A percentile compares a stretch with the other conserved stretches of the same genome.
Evolutionary conservation across 2,329 filamentous ascomycete species (phyloP).

Genomic region (Leptosphaerulina australis): DNA sequence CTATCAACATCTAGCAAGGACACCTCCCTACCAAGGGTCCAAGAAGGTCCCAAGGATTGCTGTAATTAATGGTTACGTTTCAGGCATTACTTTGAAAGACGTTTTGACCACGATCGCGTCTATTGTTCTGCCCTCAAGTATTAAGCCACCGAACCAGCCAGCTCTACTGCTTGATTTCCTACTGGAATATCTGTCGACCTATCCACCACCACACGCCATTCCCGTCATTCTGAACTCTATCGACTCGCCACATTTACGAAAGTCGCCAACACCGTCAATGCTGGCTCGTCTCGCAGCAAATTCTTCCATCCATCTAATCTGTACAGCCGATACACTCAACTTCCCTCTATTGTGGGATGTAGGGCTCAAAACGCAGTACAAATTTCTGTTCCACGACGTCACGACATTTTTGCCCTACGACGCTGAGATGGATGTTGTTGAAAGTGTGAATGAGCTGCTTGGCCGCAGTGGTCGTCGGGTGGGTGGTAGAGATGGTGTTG

Average conservation of each 20-base stretch:
- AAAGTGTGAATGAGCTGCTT: conserved; percentile 86
- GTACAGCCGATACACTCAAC: conserved; percentile 85
- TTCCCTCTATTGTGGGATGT: conserved; percentile 91
- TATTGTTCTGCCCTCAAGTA: conserved; percentile 60
- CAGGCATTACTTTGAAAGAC: conserved; percentile 69
- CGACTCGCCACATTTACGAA: conserved; percentile 78
- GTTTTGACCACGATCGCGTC: conserved; percentile 71
- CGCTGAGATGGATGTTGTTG: conserved; percentile 80
- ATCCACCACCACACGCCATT: conserved; percentile 53
- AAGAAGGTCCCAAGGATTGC: conserved; percentile 67
- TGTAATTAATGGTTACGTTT: conserved; percentile 83
- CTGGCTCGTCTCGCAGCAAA: conserved; percentile 79
- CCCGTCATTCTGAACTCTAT: conserved; percentile 84
- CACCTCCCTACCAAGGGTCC: conserved; percentile 35
- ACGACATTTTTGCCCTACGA: conserved; percentile 83
- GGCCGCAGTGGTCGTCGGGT: conserved; percentile 79
- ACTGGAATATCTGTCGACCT: conserved; percentile 62
- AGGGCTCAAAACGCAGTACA: conserved; percentile 78
- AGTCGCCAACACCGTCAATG: conserved; percentile 69
- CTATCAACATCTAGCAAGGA: conserved; percentile 54
- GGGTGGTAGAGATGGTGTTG: conserved; percentile 88
- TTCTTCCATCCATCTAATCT: conserved; percentile 72
- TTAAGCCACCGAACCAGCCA: conserved; percentile 68
- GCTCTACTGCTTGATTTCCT: conserved; percentile 71
- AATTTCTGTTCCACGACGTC: conserved; percentile 90